phyloP scores from a whole-genome alignment of 2,329 filamentous ascomycete species.

The Neoascochyta sp. region DNA sequence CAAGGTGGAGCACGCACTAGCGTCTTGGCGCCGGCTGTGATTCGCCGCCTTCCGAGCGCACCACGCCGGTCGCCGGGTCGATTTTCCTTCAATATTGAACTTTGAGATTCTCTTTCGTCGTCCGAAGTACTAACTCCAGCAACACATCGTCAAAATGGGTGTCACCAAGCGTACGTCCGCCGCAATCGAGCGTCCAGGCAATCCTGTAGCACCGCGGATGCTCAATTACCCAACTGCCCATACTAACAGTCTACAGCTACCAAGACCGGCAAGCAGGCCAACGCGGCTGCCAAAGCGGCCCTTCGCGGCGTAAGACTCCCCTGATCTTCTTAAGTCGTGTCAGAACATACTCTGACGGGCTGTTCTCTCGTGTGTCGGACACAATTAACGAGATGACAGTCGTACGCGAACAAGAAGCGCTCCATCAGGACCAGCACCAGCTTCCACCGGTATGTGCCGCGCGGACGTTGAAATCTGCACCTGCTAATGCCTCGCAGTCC shows the following conservation, averaged over 20 bases:
- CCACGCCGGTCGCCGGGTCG: too few relatives aligned
- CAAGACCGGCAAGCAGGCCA: conserved; percentile 75
- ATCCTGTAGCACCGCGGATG: conserved; percentile 18
- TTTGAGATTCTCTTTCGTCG: conserved; percentile 25
- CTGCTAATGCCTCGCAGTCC: conserved; percentile 45
- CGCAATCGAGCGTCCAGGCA: conserved; percentile 5
- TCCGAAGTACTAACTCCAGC: conserved; percentile 31
- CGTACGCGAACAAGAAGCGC: conserved; percentile 78
- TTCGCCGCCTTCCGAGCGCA: too few relatives aligned
- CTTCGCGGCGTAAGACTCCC: conserved; percentile 78
- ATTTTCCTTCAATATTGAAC: conserved; percentile 14
- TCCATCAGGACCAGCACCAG: conserved; percentile 88
- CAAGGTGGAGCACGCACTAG: too few relatives aligned
- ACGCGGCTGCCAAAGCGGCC: conserved; percentile 90
- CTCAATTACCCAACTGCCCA: too few relatives aligned
- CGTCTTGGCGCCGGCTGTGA: conserved; percentile 15
- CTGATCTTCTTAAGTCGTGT: conserved; percentile 45
- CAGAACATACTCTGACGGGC: conserved; percentile 53
- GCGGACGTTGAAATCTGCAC: conserved; percentile 38
- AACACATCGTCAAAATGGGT: conserved; percentile 40
- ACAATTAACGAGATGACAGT: conserved; percentile 50
- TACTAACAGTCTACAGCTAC: conserved; percentile 41
- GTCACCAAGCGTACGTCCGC: conserved; percentile 39
- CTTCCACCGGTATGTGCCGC: conserved; percentile 67
- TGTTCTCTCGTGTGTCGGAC: conserved; percentile 41